These are phyloP conservation scores for Pistacia integerrima DNA, from an alignment of 345 rosid species.

Conservation along the genomic window DNA sequence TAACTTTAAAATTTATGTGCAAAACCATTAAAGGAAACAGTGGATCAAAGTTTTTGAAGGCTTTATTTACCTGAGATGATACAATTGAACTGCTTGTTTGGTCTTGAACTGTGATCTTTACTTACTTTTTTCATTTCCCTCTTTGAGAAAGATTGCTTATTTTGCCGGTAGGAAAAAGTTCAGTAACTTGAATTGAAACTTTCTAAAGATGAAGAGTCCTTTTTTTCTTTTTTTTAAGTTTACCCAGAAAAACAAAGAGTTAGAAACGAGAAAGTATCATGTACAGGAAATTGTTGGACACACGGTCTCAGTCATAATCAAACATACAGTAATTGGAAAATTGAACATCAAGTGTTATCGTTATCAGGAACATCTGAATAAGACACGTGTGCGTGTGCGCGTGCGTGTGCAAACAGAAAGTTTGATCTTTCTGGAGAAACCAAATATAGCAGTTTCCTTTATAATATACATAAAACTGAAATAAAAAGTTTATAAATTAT, in stretches of 20 bases:
- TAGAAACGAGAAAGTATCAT: not conserved
- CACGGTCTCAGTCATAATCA: not conserved
- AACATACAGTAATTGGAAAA: not conserved
- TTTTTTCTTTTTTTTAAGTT: not conserved
- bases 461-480: not conserved
- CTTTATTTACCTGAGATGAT: not conserved
- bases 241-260: not conserved
- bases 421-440: not conserved
- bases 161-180: not conserved
- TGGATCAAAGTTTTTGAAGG: not conserved
- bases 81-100: not conserved
- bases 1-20: not conserved
- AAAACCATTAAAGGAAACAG: not conserved
- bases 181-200: not conserved
- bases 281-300: not conserved
- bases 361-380: not conserved
- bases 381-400: not conserved
- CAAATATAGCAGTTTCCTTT: not conserved
- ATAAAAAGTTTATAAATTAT: not conserved
- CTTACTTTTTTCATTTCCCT: not conserved
- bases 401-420: not conserved
- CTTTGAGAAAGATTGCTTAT: not conserved
- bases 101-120: not conserved
- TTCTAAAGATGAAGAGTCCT: not conserved
- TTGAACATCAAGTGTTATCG: not conserved